Evolutionary conservation across 2,329 filamentous ascomycete species (phyloP), one percentile per base, ranked within the genome.

Genomic region (Neofusicoccum sp.): DNA sequence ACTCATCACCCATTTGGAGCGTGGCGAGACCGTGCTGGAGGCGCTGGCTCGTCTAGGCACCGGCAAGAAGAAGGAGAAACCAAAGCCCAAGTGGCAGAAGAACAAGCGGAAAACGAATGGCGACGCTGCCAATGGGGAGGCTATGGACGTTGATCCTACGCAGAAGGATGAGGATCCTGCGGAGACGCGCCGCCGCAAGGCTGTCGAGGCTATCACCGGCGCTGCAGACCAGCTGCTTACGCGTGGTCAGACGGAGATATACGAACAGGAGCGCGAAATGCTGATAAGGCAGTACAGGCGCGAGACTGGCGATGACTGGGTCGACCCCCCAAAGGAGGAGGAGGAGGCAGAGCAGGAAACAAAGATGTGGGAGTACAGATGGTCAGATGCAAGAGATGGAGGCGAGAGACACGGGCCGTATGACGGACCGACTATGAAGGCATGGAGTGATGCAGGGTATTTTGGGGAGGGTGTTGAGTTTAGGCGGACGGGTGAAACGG

Each of bases 381-480:
- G 95, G 95, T 89, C 87, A 43, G 93, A 97, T 74, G 92, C 91
- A 16, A 84, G 93, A 44, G 94, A 97, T 71, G 90, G 87, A 33
- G 91, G 86, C 9, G 84, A 86, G 52, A 85, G 85, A 64, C 92
- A 99, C 76, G 95, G 95, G 0, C 94, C 95, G 0, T 99, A 93
- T 75, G 92, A 97, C 72, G 86, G 84, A 6, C 76, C 83, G 4
- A 94, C 89, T 41, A 98, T 99, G 95, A 86, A 88, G 70, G 90
- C 91, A 2, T 99, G 95, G 95, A 87, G 90, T 68, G 87, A 91
- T 66, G 92, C 92, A 29, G 95, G 95, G 2, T 98, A 98, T 74
- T 99, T 99, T 77, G 90, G 88, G 11, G 89, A 95, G 67, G 92
- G 91, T 0, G 92, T 97, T 29, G 94, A 83, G 66, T 83, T 81